These are phyloP conservation scores for Mycena crocata DNA, from an alignment of 768 basidiomycete genomes.

Conservation along the genomic window DNA sequence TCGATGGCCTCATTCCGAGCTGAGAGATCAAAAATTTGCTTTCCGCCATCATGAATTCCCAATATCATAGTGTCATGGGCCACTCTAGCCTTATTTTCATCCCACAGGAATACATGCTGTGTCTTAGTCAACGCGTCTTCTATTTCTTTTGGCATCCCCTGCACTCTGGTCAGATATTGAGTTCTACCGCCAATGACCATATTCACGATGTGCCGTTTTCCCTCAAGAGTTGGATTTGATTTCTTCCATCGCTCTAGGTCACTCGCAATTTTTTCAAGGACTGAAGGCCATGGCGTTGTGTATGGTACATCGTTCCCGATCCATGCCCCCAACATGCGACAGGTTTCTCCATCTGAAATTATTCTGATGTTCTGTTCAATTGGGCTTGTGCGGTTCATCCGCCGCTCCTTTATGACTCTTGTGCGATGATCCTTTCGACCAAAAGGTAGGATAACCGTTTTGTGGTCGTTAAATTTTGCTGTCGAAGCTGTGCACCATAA, in stretches of 20 bases:
- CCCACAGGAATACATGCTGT: too few species aligned
- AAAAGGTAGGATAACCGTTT: slow-evolving; percentile 37
- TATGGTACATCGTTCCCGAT: too few species aligned
- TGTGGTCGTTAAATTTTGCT: slow-evolving; percentile 54
- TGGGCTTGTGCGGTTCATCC: not conserved
- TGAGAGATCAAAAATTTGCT: not conserved
- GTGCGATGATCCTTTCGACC: not conserved
- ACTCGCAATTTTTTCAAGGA: too few species aligned
- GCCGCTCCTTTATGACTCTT: not conserved
- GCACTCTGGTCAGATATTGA: too few species aligned
- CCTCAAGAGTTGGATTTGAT: not conserved
- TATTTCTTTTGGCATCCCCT: too few species aligned
- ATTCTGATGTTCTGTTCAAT: not conserved
- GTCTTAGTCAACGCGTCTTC: not conserved
- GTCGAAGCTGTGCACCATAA: slow-evolving; percentile 53
- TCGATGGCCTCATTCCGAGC: too few species aligned
- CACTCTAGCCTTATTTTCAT: not conserved
- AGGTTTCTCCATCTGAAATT: too few species aligned
- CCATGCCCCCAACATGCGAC: too few species aligned
- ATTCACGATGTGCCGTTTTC: not conserved
- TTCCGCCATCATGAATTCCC: not conserved
- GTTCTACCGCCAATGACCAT: too few species aligned
- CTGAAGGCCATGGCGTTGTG: too few species aligned
- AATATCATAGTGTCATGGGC: not conserved
- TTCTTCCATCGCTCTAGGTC: not conserved